Base-by-base conservation (phyloP, 139 green algal genomes). In the Auxenochlorella protothecoides region DNA sequence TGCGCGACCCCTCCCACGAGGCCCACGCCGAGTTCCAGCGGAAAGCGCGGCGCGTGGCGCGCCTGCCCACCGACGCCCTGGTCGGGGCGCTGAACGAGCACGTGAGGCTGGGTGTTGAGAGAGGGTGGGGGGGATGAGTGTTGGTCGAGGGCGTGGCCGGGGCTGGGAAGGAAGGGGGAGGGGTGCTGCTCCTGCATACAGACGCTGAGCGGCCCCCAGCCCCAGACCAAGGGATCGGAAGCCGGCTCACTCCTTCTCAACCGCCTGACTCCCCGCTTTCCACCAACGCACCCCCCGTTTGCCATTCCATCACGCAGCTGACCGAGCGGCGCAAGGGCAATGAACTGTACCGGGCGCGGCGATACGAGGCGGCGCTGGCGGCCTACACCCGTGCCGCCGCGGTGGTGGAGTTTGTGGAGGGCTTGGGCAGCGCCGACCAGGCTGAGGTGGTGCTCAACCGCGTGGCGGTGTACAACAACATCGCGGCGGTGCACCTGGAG, bases 81-180 rank as follows among this genome's bases (percentile, higher is more conserved):
- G 80, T 90, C 4, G 68, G 80, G n/a, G 85, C 84, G 8, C 76
- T 92, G 12, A 92, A 92, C 60, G 81, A 92, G 63, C 86, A 91
- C 69, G 81, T 90, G 63, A 78, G 81, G 27, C 27, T 59, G 3
- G 16, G 59, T 4, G 3, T 54, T 4, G 64, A 3, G 13, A 51
- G 53, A 59, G 14, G 59, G 56, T 27, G 16, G 57, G 27, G 4
- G 53, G 63, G 63, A 16, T 67, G 59, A 15, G 59, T 12, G 10
- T 63, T 10, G 59, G 59, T 63, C 59, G 59, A 63, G 59, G 9
- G 9, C 11, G 59, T 63, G 59, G 10, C 2, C 9, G 59, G 59
- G 59, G 59, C 10, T 15, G 10, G 59, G 59, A 63, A 15, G 59
- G 59, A 63, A 63, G 59, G 10, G 11, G 59, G 59, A 63, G 59